Evolutionary conservation across 768 basidiomycete genomes (phyloP).

Genomic region (Termitomyces heimii): DNA sequence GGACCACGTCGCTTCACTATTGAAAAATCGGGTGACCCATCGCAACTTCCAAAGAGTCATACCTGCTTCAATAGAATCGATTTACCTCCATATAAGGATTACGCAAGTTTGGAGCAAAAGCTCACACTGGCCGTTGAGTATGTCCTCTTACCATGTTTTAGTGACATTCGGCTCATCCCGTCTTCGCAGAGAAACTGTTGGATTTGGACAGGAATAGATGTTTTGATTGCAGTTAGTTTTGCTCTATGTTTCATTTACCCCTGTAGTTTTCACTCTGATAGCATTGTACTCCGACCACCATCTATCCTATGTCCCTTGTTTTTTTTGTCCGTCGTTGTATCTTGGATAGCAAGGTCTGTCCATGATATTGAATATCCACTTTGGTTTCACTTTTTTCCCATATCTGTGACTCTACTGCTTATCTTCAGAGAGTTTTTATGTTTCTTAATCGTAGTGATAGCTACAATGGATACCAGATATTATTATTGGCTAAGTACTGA

Average conservation of each 20-base stretch:
- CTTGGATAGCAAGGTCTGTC: neutral
- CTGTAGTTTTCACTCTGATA: neutral
- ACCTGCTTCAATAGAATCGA: conserved; percentile 97
- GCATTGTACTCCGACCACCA: neutral
- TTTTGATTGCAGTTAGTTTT: neutral
- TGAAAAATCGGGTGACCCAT: conserved; percentile 96
- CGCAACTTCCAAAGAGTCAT: conserved; percentile 93
- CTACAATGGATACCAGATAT: conserved; percentile 7
- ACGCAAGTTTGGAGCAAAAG: conserved; percentile 91
- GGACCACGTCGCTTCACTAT: conserved; percentile 97
- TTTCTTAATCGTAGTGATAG: conserved; percentile 10
- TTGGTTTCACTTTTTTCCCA: neutral
- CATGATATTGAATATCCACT: neutral
- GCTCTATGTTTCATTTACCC: conserved; percentile 5
- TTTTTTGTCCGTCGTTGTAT: neutral
- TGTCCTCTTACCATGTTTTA: conserved; percentile 28
- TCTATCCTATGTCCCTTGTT: neutral
- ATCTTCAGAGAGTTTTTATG: neutral
- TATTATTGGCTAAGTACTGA: conserved; percentile 7
- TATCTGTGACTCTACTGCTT: neutral
- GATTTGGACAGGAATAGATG: conserved; percentile 85
- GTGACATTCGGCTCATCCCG: conserved; percentile 9
- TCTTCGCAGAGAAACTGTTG: conserved; percentile 74
- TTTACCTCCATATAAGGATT: conserved; percentile 96
- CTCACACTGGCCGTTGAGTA: conserved; percentile 91